These are phyloP conservation scores for Simplicillium aogashimaense DNA, from an alignment of 2,329 filamentous ascomycete species.

Conservation along the genomic window DNA sequence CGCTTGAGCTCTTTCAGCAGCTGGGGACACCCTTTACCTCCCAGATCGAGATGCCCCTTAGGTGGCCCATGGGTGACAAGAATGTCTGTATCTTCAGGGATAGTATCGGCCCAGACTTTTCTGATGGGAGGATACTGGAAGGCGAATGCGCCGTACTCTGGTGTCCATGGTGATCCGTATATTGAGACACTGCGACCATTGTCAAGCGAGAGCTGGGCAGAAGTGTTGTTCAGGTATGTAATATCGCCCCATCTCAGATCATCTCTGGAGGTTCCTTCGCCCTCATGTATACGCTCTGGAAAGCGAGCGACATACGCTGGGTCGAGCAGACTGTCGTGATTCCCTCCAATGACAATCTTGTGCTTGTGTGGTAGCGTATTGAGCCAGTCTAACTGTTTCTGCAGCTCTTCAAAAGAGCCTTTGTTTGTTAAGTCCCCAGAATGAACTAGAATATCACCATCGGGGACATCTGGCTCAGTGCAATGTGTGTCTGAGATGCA, in stretches of 20 bases:
- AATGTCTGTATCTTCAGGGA: constrained; percentile 20
- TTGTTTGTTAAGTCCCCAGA: constrained; percentile 36
- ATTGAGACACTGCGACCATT: constrained; percentile 18
- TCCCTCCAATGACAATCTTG: constrained; percentile 37
- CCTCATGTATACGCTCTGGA: constrained; percentile 4
- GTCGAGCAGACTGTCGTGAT: constrained; percentile 30
- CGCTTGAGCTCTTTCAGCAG: constrained; percentile 20
- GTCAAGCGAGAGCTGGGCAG: constrained; percentile 12
- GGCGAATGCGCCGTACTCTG: constrained; percentile 23
- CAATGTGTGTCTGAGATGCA: constrained; percentile 38
- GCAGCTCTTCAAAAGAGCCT: constrained; percentile 30
- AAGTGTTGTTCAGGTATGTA: constrained; percentile 20
- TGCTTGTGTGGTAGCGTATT: constrained; percentile 23
- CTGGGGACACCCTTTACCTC: constrained; percentile 18
- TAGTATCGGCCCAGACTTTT: constrained; percentile 13
- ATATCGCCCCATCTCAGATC: constrained; percentile 21
- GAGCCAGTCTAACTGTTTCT: constrained; percentile 30
- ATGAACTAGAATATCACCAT: constrained; percentile 36
- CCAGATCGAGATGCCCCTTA: constrained; percentile 21
- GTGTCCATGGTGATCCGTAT: constrained; percentile 23
- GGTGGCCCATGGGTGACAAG: constrained; percentile 28
- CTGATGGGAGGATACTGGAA: constrained; percentile 25
- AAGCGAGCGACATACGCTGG: constrained; percentile 4
- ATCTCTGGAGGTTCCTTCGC: background rate
- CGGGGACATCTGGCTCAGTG: constrained; percentile 23